Percentiles rank a stretch among this genome's conserved stretches.
These are phyloP conservation scores for Pseudofabraea citricarpa DNA, from an alignment of 2,329 filamentous ascomycete species.

Conservation along the genomic window DNA sequence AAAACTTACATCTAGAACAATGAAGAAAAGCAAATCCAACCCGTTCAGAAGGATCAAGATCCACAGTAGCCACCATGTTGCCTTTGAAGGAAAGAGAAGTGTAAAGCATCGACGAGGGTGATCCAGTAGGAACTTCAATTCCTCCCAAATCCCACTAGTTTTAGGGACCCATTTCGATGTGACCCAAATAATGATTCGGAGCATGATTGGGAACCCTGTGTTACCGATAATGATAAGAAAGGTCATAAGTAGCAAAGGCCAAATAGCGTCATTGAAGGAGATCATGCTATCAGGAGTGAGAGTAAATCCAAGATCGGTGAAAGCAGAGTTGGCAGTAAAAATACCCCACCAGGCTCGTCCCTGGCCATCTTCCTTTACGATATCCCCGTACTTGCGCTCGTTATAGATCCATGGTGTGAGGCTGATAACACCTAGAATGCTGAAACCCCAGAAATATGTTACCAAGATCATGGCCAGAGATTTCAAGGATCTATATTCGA, in stretches of 20 bases:
- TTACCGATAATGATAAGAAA: slow-evolving; percentile 94
- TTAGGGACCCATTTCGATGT: slow-evolving; percentile 61
- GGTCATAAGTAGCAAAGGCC: slow-evolving; percentile 70
- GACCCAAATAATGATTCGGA: slow-evolving; percentile 89
- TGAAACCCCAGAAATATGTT: slow-evolving; percentile 79
- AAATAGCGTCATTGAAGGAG: slow-evolving; percentile 74
- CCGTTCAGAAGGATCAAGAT: slow-evolving; percentile 78
- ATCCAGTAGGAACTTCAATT: slow-evolving; percentile 84
- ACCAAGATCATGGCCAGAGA: slow-evolving; percentile 75
- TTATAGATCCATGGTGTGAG: slow-evolving; percentile 77
- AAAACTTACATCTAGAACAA: slow-evolving; percentile 75
- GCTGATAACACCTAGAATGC: slow-evolving; percentile 68
- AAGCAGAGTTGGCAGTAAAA: slow-evolving; percentile 81
- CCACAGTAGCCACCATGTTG: slow-evolving; percentile 94
- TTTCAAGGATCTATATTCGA: slow-evolving; percentile 91
- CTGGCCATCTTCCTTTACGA: slow-evolving; percentile 59
- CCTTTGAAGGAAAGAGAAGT: slow-evolving; percentile 80
- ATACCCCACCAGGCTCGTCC: slow-evolving; percentile 85
- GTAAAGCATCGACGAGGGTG: slow-evolving; percentile 97
- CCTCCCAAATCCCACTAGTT: slow-evolving; percentile 75
- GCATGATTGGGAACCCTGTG: slow-evolving; percentile 91
- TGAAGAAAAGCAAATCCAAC: slow-evolving; percentile 84
- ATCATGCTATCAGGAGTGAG: slow-evolving; percentile 92
- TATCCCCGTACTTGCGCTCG: slow-evolving; percentile 52
- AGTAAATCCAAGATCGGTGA: slow-evolving; percentile 93